Evolutionary conservation across 2,329 filamentous ascomycete genomes (phyloP), one percentile per base, ranked within the genome.

Genomic region (Aureobasidium sp.): DNA sequence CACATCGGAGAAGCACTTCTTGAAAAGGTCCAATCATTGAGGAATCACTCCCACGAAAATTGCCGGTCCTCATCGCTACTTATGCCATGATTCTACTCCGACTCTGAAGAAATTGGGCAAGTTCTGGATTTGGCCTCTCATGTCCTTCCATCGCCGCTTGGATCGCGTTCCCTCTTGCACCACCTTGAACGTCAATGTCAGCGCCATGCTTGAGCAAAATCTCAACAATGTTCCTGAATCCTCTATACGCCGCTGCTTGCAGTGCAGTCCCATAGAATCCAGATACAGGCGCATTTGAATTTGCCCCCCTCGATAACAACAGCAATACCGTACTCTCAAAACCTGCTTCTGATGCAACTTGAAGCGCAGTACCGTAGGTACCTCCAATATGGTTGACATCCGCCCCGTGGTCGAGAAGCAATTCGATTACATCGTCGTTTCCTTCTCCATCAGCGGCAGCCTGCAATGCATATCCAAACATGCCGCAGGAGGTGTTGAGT

Each of bases 341-440:
- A 15, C 47, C 47, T 31, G 47, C 47, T 50, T 50, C 53, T n/a
- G 64, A 67, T 5, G 67, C 68, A 25, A 67, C 68, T 53, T 67
- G 55, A 4, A 69, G 65, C 25, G 65, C 60, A 60, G 50, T 68
- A 43, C 60, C 48, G 20, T 33, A 71, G 11, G 16, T 10, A 25
- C 64, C 53, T 20, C 59, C 60, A 40, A 51, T 29, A 15, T 25
- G 51, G 59, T 71, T 58, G 48, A 68, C 64, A 58, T 69, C 66
- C 13, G 68, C 69, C 18, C 70, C 70, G 29, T 67, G 54, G 23
- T 64, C 53, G 25, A 66, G 18, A 27, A 69, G 55, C 23, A 69
- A 25, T 25, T 60, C n/a, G 18, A 59, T 43, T 2, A 63, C 33
- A 10, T 68, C 54, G 31, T 25, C 29, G 20, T 58, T 29, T 40